phyloP scores from a whole-genome alignment of 768 basidiomycete genomes.

The Ramaria sp. region DNA sequence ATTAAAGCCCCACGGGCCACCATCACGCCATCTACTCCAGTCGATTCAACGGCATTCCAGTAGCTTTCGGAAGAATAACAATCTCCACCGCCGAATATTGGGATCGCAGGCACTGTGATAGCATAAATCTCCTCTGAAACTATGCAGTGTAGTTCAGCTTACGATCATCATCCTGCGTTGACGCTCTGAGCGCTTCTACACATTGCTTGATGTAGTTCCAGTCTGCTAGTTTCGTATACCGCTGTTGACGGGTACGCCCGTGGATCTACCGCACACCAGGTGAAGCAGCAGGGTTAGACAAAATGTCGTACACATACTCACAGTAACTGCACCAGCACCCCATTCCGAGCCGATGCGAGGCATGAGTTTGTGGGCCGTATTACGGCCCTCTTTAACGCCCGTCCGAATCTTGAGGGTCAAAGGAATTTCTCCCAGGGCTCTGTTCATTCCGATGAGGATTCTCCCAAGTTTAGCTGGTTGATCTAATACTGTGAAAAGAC shows the following conservation, averaged over 20 bases:
- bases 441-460: slow-evolving; percentile 85
- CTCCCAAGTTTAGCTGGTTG: slow-evolving; percentile 71
- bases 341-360: slow-evolving; percentile 52
- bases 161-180: slow-evolving; percentile 65
- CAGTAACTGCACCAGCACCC: slow-evolving; percentile 44
- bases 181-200: slow-evolving; percentile 63
- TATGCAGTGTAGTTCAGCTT: slow-evolving; percentile 17
- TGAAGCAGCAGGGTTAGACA: slow-evolving; percentile 32
- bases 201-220: slow-evolving; percentile 92
- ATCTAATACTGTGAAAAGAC: slow-evolving; percentile 37
- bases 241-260: slow-evolving; percentile 88
- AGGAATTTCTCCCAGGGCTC: slow-evolving; percentile 81
- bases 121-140: neutral
- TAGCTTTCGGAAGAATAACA: slow-evolving; percentile 83
- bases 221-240: slow-evolving; percentile 86
- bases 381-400: slow-evolving; percentile 82
- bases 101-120: slow-evolving; percentile 66
- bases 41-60: slow-evolving; percentile 62
- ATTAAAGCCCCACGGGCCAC: slow-evolving; percentile 89
- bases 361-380: slow-evolving; percentile 86
- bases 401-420: slow-evolving; percentile 88
- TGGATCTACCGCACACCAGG: slow-evolving; percentile 53
- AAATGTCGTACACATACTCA: slow-evolving; percentile 18
- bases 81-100: slow-evolving; percentile 95
- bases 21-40: slow-evolving; percentile 93